phyloP scores from a whole-genome alignment of 306 rosid species.

The Castanea mollissima region DNA sequence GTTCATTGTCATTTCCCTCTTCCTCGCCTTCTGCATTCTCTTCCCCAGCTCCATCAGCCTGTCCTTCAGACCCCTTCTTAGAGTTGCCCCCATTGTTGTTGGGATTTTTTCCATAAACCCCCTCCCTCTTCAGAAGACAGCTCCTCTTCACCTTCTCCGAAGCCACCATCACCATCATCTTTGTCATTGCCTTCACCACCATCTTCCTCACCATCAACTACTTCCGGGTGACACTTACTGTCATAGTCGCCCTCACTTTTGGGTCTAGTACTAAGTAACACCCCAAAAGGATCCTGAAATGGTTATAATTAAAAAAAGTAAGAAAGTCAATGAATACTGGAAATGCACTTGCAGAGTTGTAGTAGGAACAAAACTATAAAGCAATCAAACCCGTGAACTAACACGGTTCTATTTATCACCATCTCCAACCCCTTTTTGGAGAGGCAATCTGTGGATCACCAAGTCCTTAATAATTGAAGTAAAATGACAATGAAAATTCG shows the following conservation, averaged over 20 bases:
- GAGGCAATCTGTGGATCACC: neutral
- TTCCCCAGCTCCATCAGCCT: constrained; percentile 17
- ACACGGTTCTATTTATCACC: neutral
- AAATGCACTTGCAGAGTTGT: too few species aligned
- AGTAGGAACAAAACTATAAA: neutral
- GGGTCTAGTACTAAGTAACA: neutral
- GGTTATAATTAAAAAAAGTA: neutral
- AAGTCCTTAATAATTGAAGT: neutral
- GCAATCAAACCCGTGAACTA: neutral
- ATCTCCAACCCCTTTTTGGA: neutral
- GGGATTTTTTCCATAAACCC: constrained; percentile 14
- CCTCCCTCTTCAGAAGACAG: constrained; percentile 35
- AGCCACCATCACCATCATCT: constrained; percentile 9
- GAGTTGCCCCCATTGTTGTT: constrained; percentile 18
- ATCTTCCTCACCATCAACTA: constrained; percentile 31
- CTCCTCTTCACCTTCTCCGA: constrained; percentile 30
- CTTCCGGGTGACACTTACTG: neutral
- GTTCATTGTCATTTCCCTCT: neutral
- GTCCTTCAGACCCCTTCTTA: constrained; percentile 13
- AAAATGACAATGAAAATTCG: neutral
- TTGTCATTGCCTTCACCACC: constrained; percentile 8
- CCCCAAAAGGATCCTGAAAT: constrained; percentile 12
- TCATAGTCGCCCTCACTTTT: neutral
- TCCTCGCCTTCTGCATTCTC: neutral
- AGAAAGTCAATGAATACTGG: neutral